phyloP scores from a whole-genome alignment of 2,329 filamentous ascomycete species.

The Myriangium duriaei region DNA sequence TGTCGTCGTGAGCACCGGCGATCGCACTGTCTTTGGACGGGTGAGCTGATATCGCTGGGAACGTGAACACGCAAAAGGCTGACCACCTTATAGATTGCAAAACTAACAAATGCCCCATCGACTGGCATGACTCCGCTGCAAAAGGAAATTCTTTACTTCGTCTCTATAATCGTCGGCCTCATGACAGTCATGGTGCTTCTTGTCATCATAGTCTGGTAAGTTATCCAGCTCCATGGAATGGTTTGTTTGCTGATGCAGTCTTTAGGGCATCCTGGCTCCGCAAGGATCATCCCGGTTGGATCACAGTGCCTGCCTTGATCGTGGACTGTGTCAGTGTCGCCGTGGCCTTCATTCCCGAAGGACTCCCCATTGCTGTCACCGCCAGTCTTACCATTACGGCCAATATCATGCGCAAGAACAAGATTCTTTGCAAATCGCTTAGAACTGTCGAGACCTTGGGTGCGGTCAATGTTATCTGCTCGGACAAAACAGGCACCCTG shows the following conservation, averaged over 20 bases:
- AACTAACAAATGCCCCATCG: slow-evolving; percentile 57
- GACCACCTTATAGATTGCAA: slow-evolving; percentile 38
- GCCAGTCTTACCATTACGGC: slow-evolving; percentile 60
- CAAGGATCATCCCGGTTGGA: slow-evolving; percentile 54
- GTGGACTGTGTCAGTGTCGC: slow-evolving; percentile 58
- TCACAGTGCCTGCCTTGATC: slow-evolving; percentile 58
- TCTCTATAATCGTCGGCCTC: slow-evolving; percentile 54
- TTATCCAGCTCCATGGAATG: neutral
- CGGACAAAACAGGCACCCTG: slow-evolving; percentile 64
- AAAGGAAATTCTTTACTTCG: slow-evolving; percentile 60
- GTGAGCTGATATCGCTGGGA: slow-evolving; percentile 20
- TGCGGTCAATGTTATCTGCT: slow-evolving; percentile 60
- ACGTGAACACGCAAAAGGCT: neutral
- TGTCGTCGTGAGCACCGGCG: slow-evolving; percentile 59
- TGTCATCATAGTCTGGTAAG: slow-evolving; percentile 53
- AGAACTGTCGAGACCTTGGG: slow-evolving; percentile 69
- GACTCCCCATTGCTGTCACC: slow-evolving; percentile 56
- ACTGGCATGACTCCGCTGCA: slow-evolving; percentile 57
- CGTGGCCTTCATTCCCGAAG: slow-evolving; percentile 34
- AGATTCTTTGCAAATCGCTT: slow-evolving; percentile 66
- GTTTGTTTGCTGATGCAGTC: slow-evolving; percentile 11
- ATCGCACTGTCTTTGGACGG: slow-evolving; percentile 61
- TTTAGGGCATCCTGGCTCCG: slow-evolving; percentile 57
- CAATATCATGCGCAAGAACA: slow-evolving; percentile 63
- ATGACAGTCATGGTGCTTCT: slow-evolving; percentile 54